A percentile compares a stretch with the other conserved stretches of the same genome.
Evolutionary conservation across 2,329 filamentous ascomycete genomes (phyloP).

Genomic region (Fusarium xylarioides): DNA sequence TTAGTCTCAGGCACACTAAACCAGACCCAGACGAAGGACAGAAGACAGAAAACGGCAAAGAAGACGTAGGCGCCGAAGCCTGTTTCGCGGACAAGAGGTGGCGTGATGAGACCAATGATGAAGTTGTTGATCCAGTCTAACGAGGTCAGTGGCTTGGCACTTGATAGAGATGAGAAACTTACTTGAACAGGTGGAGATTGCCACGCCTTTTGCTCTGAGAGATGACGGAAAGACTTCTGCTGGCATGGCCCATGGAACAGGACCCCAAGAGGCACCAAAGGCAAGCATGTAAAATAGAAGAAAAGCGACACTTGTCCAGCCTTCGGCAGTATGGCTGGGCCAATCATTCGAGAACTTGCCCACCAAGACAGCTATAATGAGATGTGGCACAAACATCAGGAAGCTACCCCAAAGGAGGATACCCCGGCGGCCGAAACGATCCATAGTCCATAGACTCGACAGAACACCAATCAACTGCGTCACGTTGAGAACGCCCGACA

Average conservation of each 20-base stretch:
- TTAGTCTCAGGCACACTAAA: slow-evolving; percentile 66
- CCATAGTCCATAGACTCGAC: slow-evolving; percentile 56
- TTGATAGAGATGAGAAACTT: background rate
- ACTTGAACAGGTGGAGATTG: slow-evolving; percentile 64
- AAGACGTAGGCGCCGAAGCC: slow-evolving; percentile 64
- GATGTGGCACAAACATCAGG: slow-evolving; percentile 41
- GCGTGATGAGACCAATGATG: slow-evolving; percentile 53
- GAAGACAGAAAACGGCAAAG: slow-evolving; percentile 66
- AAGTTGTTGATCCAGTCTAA: slow-evolving; percentile 69
- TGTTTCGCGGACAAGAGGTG: slow-evolving; percentile 62
- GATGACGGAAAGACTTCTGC: slow-evolving; percentile 70
- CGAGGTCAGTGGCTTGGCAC: background rate
- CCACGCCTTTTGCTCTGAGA: slow-evolving; percentile 70
- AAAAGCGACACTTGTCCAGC: slow-evolving; percentile 45
- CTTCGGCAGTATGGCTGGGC: slow-evolving; percentile 38
- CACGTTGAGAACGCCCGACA: slow-evolving; percentile 46
- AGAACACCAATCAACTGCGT: slow-evolving; percentile 49
- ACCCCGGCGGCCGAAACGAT: slow-evolving; percentile 40
- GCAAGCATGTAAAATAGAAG: slow-evolving; percentile 64
- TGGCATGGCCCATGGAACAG: slow-evolving; percentile 58
- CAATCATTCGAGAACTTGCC: slow-evolving; percentile 38
- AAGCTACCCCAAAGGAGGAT: slow-evolving; percentile 41
- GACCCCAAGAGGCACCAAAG: slow-evolving; percentile 68
- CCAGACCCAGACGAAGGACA: slow-evolving; percentile 61
- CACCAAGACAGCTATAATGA: slow-evolving; percentile 42